These are phyloP conservation scores for Colletotrichum eleusines DNA, from an alignment of 2,329 filamentous ascomycete species.

Conservation along the genomic window DNA sequence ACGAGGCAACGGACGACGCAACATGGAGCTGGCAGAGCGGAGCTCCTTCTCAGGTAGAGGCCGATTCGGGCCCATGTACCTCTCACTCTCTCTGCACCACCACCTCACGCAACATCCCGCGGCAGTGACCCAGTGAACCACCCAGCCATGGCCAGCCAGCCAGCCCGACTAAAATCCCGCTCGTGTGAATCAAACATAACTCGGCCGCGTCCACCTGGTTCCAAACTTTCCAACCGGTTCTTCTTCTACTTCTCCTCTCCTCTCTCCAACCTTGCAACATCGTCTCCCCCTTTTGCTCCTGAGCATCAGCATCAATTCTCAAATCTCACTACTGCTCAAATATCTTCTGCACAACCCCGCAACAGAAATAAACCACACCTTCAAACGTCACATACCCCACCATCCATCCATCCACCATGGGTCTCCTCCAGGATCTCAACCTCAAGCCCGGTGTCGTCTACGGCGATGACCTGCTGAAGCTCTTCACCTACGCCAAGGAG, in stretches of 20 bases:
- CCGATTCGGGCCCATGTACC: conserved; percentile 16
- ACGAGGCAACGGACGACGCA: not conserved
- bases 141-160: conserved; percentile 5
- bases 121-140: conserved; percentile 3
- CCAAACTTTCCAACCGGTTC: conserved; percentile 19
- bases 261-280: conserved; percentile 4
- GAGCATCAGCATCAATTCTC: conserved; percentile 16
- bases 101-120: conserved; percentile 7
- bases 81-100: not conserved
- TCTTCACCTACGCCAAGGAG: conserved; percentile 92
- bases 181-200: conserved; percentile 40
- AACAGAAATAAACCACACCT: conserved; percentile 19
- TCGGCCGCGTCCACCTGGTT: conserved; percentile 28
- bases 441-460: conserved; percentile 67
- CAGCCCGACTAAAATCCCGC: conserved; percentile 42
- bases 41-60: conserved; percentile 18
- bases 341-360: conserved; percentile 7
- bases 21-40: conserved; percentile 20
- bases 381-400: conserved; percentile 30
- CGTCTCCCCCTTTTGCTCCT: not conserved
- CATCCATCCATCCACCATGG: conserved; percentile 47
- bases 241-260: not conserved
- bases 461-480: conserved; percentile 67
- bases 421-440: conserved; percentile 56
- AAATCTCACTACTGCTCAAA: not conserved